These are phyloP conservation scores for Lentinus brumalis DNA, from an alignment of 768 basidiomycete species.

Conservation along the genomic window DNA sequence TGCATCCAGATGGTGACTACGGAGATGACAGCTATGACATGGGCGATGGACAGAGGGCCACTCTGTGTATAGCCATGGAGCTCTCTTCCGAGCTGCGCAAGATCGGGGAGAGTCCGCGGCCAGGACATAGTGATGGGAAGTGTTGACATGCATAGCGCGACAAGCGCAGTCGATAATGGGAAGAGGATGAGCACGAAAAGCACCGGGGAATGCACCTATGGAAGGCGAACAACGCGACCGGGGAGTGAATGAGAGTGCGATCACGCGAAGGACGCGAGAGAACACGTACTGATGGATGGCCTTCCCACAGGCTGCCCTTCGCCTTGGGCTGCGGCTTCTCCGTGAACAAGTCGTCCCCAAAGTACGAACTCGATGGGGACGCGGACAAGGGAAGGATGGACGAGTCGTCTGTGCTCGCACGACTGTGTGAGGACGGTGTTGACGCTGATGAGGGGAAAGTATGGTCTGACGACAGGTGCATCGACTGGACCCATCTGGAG, in stretches of 20 bases:
- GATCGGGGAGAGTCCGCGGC: slow-evolving; percentile 75
- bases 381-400: slow-evolving; percentile 57
- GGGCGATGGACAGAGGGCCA: slow-evolving; percentile 61
- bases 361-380: slow-evolving; percentile 48
- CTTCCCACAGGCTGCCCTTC: slow-evolving; percentile 44
- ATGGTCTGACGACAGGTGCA: slow-evolving; percentile 48
- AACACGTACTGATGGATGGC: slow-evolving; percentile 39
- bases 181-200: slow-evolving; percentile 72
- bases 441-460: slow-evolving; percentile 46
- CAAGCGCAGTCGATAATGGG: slow-evolving; percentile 62
- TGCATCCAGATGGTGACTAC: slow-evolving; percentile 93
- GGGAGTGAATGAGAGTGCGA: slow-evolving; percentile 10
- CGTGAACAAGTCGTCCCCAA: slow-evolving; percentile 41
- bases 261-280: slow-evolving; percentile 18
- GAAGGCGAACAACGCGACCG: slow-evolving; percentile 14
- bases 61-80: slow-evolving; percentile 79
- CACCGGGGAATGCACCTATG: slow-evolving; percentile 57
- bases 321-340: slow-evolving; percentile 37
- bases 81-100: slow-evolving; percentile 73
- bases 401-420: slow-evolving; percentile 41
- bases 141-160: slow-evolving; percentile 48
- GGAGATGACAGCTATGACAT: slow-evolving; percentile 82
- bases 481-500: slow-evolving; percentile 53
- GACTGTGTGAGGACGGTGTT: slow-evolving; percentile 45
- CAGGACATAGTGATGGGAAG: slow-evolving; percentile 74